phyloP scores from a whole-genome alignment of 2,329 filamentous ascomycete genomes.

The Gaeumannomyces tritici region DNA sequence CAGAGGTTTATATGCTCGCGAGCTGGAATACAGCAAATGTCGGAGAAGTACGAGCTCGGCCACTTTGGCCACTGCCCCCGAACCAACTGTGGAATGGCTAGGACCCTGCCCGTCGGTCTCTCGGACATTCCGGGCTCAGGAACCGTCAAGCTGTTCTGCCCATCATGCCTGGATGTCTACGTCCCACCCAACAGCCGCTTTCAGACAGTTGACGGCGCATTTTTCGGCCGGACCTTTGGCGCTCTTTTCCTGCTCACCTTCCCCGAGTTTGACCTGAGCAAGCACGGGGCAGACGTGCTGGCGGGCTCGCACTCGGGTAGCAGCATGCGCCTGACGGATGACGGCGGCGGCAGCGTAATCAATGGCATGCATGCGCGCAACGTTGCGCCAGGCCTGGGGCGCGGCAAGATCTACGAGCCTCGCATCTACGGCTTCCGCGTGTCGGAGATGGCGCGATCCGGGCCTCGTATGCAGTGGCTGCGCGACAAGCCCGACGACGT shows the following conservation, averaged over 20 bases:
- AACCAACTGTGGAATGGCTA: constrained; percentile 81
- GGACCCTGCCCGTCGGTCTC: constrained; percentile 85
- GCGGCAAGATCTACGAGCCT: constrained; percentile 80
- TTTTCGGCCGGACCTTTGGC: constrained; percentile 96
- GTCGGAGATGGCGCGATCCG: constrained; percentile 78
- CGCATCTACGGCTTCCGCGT: constrained; percentile 96
- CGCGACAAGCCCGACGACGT: constrained; percentile 74
- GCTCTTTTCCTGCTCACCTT: constrained; percentile 98
- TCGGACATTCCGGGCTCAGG: constrained; percentile 94
- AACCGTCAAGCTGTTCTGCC: constrained; percentile 97
- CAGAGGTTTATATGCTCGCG: constrained; percentile 97
- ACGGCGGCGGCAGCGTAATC: constrained; percentile 42
- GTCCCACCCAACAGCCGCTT: constrained; percentile 95
- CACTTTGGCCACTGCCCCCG: constrained; percentile 96
- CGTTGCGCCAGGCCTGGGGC: constrained; percentile 78
- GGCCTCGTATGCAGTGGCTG: constrained; percentile 95
- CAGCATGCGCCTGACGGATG: constrained; percentile 24
- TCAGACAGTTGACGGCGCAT: constrained; percentile 93
- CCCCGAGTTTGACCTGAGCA: constrained; percentile 83
- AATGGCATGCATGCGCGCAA: constrained; percentile 85
- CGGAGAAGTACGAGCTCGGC: constrained; percentile 94
- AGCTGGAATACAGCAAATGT: constrained; percentile 97
- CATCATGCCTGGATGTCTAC: constrained; percentile 92
- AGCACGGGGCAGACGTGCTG: constrained; percentile 55
- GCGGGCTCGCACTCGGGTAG: constrained; percentile 23